Conservation (phyloP, 2,329 filamentous ascomycete species). For the Verticillium isaacii region DNA sequence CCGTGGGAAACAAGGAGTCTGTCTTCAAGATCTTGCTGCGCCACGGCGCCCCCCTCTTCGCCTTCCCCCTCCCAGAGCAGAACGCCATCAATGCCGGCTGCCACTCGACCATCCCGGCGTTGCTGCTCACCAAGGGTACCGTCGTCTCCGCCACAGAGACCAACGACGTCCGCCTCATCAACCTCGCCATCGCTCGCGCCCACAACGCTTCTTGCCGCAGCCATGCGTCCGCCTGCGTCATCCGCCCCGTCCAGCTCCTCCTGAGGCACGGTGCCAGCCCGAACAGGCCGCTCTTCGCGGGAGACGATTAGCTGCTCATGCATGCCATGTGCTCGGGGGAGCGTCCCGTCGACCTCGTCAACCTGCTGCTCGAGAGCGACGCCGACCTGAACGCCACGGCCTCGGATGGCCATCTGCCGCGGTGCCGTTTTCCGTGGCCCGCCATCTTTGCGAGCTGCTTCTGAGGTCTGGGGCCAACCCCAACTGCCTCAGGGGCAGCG, state of each 20-base stretch:
- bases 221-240: neutral
- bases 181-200: neutral
- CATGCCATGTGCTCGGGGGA: neutral
- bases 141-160: neutral
- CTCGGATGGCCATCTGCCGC: neutral
- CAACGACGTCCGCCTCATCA: neutral
- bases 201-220: neutral
- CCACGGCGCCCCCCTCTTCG: neutral
- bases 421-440: neutral
- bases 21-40: neutral
- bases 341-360: neutral
- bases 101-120: neutral
- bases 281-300: neutral
- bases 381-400: slow-evolving; percentile 12
- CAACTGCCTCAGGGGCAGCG: neutral
- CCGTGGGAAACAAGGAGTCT: neutral
- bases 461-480: neutral
- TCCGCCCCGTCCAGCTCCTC: neutral
- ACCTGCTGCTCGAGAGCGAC: slow-evolving; percentile 16
- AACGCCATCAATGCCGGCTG: neutral
- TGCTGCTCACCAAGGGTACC: neutral
- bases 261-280: neutral
- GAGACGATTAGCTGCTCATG: neutral
- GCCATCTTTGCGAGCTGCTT: neutral
- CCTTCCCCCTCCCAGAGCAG: neutral